A percentile compares a stretch with the other conserved stretches of the same genome.
Evolutionary conservation across 202 grass and related monocot genomes (phyloP).

Genomic region (Carex arenaria): DNA sequence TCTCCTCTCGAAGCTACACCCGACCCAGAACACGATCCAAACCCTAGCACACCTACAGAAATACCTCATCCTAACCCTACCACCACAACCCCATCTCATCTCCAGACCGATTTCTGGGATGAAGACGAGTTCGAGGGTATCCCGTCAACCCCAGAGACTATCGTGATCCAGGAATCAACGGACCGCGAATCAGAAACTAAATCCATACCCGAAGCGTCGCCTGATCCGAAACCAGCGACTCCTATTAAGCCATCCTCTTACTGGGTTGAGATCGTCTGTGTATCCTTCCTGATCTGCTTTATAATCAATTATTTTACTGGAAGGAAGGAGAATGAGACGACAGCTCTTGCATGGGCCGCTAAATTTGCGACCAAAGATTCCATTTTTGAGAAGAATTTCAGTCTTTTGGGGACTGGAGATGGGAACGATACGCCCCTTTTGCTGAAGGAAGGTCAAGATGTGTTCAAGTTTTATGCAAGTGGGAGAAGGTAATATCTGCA

Average conservation of each 20-base stretch:
- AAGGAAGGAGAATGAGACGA: conserved; percentile 73
- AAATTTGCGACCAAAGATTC: conserved; percentile 81
- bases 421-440: conserved; percentile 84
- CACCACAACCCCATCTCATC: conserved; percentile 6
- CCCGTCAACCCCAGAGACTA: conserved; percentile 30
- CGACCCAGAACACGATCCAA: conserved; percentile 33
- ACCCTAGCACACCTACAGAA: conserved; percentile 3
- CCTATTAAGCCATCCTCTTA: conserved; percentile 33
- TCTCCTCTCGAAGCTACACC: conserved; percentile 38
- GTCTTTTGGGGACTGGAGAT: conserved; percentile 80
- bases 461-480: conserved; percentile 98
- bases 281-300: conserved; percentile 92
- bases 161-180: not conserved
- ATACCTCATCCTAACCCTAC: conserved; percentile 25
- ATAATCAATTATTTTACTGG: conserved; percentile 94
- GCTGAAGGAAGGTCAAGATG: conserved; percentile 92
- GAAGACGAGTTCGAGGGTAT: conserved; percentile 99
- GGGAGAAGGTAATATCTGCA: conserved; percentile 48
- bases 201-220: conserved; percentile 32
- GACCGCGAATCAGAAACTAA: conserved; percentile 29
- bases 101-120: conserved; percentile 66
- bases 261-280: conserved; percentile 71
- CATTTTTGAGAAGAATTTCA: conserved; percentile 99
- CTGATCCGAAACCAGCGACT: conserved; percentile 25
- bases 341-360: conserved; percentile 84